A percentile compares a stretch with the other conserved stretches of the same genome.
These are phyloP conservation scores for Heliosperma pusillum DNA, from an alignment of 148 eudicot species.

Conservation along the genomic window DNA sequence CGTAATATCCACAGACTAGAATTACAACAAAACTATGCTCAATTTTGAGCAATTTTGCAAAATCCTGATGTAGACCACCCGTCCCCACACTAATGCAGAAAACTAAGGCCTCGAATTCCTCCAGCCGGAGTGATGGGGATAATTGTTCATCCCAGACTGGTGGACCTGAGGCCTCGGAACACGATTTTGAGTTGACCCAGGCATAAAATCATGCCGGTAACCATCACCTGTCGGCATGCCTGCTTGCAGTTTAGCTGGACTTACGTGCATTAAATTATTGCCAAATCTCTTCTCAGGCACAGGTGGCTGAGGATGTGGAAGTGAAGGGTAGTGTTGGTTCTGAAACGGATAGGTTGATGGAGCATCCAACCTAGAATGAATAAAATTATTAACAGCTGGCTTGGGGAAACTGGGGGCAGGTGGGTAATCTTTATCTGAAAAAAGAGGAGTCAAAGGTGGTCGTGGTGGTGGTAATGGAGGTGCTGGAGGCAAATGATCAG, in stretches of 20 bases:
- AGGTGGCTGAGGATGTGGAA: constrained; percentile 15
- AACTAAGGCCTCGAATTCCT: constrained; percentile 24
- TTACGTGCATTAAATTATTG: constrained; percentile 4
- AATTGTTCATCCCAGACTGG: constrained; percentile 21
- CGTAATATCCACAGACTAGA: constrained; percentile 1
- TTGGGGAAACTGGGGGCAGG: constrained; percentile 15
- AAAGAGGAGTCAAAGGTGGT: constrained; percentile 7
- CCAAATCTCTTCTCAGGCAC: background rate
- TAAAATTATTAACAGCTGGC: constrained; percentile 2
- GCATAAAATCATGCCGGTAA: constrained; percentile 2
- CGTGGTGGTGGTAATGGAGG: constrained; percentile 5
- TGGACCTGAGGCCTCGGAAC: constrained; percentile 30
- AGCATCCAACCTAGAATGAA: constrained; percentile 15
- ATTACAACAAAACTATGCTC: constrained; percentile 3
- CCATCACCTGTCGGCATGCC: background rate
- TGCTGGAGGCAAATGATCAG: constrained; percentile 3
- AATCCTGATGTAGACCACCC: background rate
- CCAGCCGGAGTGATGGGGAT: constrained; percentile 23
- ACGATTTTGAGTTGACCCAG: constrained; percentile 22
- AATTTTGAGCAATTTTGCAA: background rate
- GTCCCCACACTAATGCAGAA: background rate
- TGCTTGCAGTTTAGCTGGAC: too few species aligned
- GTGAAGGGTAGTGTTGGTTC: background rate
- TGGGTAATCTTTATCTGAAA: constrained; percentile 5
- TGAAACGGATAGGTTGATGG: background rate